Evolutionary conservation across 1,139 yeast genomes (phyloP), one percentile per base, ranked within the genome.

Genomic region (Hansenula sp.): DNA sequence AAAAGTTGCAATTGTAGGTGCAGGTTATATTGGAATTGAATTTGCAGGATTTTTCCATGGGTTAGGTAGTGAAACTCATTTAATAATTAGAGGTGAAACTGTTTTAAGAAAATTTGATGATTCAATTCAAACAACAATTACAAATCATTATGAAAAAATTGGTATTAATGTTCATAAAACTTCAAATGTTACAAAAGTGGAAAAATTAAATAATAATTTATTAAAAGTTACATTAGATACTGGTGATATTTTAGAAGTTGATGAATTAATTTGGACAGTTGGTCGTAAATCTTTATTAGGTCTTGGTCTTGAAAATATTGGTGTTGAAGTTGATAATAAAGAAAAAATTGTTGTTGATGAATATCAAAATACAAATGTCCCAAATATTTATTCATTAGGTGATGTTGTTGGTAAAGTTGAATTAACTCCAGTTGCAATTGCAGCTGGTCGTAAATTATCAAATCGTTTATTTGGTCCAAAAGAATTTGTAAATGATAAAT

Each of bases 391-490:
- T 61, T 82, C 98, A 2, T 71, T 92, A 40, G 99, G 99, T 58
- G 99, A 92, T 62, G 95, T 89, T 45, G 82, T 84, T 32, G 96
- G 96, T 47, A 82, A 82, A 44, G 84, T 85, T 39, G 97, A 92
- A 68, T 76, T 92, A 58, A 92, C 99, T 8, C 99, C 99, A 7
- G 97, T 89, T 36, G 98, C 98, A 36, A 92, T 92, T 69, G 97
- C 98, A 31, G 94, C 98, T 8, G 99, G 99, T 44, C 82, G 99
- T 66, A 86, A 79, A 64, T 75, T 92, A 52, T 78, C 97, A 31
- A 90, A 89, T 69, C 77, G 99, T 62, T 68, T 92, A 46, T 92
- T 90, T 61, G 97, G 97, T 20, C 82, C 90, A 38, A 77, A 74
- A 41, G 62, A 68, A 46, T 86, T 75, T 68, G 78, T 77, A 52